Evolutionary conservation across 768 basidiomycete genomes (phyloP).

Genomic region (Rhizopogon vesiculosus): DNA sequence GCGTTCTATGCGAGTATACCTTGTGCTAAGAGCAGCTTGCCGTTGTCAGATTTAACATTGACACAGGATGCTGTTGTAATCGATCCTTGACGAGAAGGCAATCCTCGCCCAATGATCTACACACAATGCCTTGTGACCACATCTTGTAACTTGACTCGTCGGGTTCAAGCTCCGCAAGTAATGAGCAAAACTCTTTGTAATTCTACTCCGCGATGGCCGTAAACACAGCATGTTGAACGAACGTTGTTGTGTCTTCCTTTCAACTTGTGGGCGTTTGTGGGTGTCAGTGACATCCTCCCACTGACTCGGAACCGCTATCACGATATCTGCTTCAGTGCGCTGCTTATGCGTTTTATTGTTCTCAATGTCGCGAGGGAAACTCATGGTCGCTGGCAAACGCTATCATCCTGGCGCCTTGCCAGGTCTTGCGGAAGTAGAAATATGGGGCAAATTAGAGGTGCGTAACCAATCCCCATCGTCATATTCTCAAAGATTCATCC

Average conservation of each 20-base stretch:
- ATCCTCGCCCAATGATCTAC: too few species aligned
- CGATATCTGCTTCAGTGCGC: neutral
- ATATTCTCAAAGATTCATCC: neutral
- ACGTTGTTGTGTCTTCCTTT: neutral
- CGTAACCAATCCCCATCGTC: neutral
- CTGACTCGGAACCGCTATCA: neutral
- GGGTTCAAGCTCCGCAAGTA: too few species aligned
- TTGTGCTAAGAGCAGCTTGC: too few species aligned
- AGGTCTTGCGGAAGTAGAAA: neutral
- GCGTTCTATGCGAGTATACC: too few species aligned
- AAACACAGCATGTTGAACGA: too few species aligned
- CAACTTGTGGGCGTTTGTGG: neutral
- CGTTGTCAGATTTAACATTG: too few species aligned
- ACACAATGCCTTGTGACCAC: too few species aligned
- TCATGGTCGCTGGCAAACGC: neutral
- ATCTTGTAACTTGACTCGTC: too few species aligned
- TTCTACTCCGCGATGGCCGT: too few species aligned
- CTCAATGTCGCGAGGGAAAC: neutral
- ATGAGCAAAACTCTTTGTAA: too few species aligned
- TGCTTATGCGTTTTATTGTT: neutral
- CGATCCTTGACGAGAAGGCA: too few species aligned
- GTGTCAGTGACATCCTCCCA: neutral
- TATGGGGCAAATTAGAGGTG: neutral
- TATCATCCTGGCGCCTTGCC: neutral
- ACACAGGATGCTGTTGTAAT: too few species aligned